phyloP scores from a whole-genome alignment of 1,284 basidiomycete species.

The Cutaneotrichosporon curvatum region DNA sequence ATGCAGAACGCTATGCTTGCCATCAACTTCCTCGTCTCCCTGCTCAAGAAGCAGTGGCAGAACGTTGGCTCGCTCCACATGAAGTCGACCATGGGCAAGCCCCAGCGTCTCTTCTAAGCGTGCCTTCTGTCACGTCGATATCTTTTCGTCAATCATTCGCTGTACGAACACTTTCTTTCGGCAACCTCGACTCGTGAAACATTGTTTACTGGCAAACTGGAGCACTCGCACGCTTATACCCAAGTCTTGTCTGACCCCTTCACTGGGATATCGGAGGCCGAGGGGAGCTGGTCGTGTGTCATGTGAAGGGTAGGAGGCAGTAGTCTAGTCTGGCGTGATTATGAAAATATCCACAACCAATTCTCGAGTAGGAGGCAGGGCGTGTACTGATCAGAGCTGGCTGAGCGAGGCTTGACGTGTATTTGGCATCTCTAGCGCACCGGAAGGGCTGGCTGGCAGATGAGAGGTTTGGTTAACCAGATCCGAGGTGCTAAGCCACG shows the following conservation, averaged over 20 bases:
- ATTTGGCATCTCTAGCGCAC: too few species aligned
- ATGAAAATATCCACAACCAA: not conserved
- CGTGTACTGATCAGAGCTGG: too few species aligned
- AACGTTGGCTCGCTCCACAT: slow-evolving; percentile 99
- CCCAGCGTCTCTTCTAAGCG: slow-evolving; percentile 80
- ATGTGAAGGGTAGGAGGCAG: slow-evolving; percentile 2
- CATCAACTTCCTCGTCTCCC: slow-evolving; percentile 99
- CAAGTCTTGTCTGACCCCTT: slow-evolving; percentile 46
- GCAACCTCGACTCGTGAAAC: not conserved
- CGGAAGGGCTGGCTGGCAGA: too few species aligned
- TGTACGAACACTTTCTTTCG: not conserved
- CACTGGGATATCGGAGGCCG: slow-evolving; percentile 41
- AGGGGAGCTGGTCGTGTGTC: slow-evolving; percentile 41
- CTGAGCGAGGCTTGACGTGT: too few species aligned
- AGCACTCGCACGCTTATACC: slow-evolving; percentile 49
- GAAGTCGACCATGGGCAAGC: slow-evolving; percentile 99
- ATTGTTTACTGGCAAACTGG: slow-evolving; percentile 31
- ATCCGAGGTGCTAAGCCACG: too few species aligned
- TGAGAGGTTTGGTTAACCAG: too few species aligned
- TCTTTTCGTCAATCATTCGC: slow-evolving; percentile 2
- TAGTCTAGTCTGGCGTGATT: not conserved
- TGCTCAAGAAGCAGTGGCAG: slow-evolving; percentile 99
- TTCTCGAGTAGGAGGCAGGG: too few species aligned
- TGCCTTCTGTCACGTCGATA: not conserved
- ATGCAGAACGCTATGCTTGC: slow-evolving; percentile 95